phyloP scores from a whole-genome alignment of 768 basidiomycete species.

The Lactifluus pinguis region DNA sequence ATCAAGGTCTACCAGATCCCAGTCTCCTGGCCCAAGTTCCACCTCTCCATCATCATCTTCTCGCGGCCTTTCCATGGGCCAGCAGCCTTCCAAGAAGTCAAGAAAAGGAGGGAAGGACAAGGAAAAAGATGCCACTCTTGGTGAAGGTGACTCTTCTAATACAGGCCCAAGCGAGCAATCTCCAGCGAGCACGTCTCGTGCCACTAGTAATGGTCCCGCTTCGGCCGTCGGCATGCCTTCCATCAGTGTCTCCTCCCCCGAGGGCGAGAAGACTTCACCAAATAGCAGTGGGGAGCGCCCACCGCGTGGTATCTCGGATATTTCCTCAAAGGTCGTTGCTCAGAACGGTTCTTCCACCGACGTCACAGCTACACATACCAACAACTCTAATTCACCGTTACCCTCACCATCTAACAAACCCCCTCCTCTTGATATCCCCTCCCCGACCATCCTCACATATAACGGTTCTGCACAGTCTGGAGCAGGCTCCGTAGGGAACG shows the following conservation, averaged over 20 bases:
- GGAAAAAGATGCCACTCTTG: constrained; percentile 39
- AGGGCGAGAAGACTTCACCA: constrained; percentile 27
- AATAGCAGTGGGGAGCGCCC: constrained; percentile 35
- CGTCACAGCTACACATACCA: constrained; percentile 30
- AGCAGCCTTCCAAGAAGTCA: constrained; percentile 75
- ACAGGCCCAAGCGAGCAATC: constrained; percentile 34
- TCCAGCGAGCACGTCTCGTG: constrained; percentile 38
- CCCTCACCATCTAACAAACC: constrained; percentile 32
- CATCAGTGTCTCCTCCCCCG: constrained; percentile 29
- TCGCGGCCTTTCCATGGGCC: constrained; percentile 57
- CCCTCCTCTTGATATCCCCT: constrained; percentile 66
- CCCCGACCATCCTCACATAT: constrained; percentile 76
- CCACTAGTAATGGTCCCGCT: constrained; percentile 29
- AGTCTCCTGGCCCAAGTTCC: constrained; percentile 50
- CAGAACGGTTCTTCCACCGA: constrained; percentile 28
- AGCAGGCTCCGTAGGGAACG: constrained; percentile 41
- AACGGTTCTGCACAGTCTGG: constrained; percentile 33
- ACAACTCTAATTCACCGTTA: constrained; percentile 20
- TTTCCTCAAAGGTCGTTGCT: constrained; percentile 6
- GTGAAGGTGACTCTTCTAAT: constrained; percentile 33
- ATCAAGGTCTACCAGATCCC: constrained; percentile 59
- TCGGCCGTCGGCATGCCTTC: constrained; percentile 31
- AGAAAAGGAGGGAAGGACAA: constrained; percentile 66
- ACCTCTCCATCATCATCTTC: constrained; percentile 33
- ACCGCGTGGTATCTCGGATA: constrained; percentile 23